Conservation (phyloP, 306 rosid species). For the Pterocarpus santalinus region DNA sequence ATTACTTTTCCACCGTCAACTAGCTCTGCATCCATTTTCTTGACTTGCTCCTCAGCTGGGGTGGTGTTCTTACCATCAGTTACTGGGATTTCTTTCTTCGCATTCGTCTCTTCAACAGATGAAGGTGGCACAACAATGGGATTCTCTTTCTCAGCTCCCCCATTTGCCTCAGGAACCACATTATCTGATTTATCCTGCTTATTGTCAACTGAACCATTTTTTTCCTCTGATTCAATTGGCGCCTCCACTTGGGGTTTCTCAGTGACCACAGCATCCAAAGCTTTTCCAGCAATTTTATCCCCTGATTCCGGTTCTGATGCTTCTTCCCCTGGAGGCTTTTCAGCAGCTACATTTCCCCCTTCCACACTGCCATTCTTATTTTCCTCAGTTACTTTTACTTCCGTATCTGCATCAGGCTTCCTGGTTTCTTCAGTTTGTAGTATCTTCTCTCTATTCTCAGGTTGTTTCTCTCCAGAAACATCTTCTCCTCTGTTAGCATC, state of each 20-base stretch:
- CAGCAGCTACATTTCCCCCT: constrained; percentile 34
- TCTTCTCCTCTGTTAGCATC: too few species aligned
- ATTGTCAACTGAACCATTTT: constrained; percentile 49
- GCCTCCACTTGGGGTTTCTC: constrained; percentile 28
- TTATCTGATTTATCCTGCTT: constrained; percentile 44
- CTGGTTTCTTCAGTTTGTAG: constrained; percentile 18
- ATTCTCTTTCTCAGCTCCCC: constrained; percentile 55
- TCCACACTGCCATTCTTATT: constrained; percentile 39
- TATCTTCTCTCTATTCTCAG: constrained; percentile 36
- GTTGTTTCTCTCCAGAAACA: constrained; percentile 15
- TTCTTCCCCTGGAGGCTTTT: constrained; percentile 45
- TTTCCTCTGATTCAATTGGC: too few species aligned
- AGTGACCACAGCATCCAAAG: constrained; percentile 37
- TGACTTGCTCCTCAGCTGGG: constrained; percentile 53
- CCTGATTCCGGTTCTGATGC: constrained; percentile 43
- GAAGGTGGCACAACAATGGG: constrained; percentile 22
- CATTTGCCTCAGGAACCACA: constrained; percentile 46
- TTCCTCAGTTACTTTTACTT: constrained; percentile 48
- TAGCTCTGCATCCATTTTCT: constrained; percentile 50
- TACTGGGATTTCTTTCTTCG: constrained; percentile 44
- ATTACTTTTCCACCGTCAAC: constrained; percentile 64
- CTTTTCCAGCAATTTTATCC: constrained; percentile 46
- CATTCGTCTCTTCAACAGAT: constrained; percentile 48
- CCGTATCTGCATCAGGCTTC: constrained; percentile 27
- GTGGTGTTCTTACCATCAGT: constrained; percentile 44